Evolutionary conservation across 768 basidiomycete species (phyloP), one percentile per base, ranked within the genome.

Genomic region (Boletus edulis): DNA sequence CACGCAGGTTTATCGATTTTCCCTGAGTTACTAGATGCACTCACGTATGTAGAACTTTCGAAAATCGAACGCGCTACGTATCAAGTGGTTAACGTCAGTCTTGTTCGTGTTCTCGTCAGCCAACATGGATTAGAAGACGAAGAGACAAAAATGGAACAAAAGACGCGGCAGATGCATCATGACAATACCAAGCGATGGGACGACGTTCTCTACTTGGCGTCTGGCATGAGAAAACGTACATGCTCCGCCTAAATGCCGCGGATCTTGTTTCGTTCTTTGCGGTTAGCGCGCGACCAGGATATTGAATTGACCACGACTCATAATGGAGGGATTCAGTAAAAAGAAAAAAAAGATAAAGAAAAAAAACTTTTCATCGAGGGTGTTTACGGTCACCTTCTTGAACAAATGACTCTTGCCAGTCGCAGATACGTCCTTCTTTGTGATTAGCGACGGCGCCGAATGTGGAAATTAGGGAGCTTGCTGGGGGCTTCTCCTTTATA

Each of bases 201-300:
- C 52, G 11, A 14, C 51, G 12, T 53, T 55, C 48, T 27, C 39
- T 9, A 29, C 37, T 46, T 44, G 29, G 41, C 55, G 54, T n/a
- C 53, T 38, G 8, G 29, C 55, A 55, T 63, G 63, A 46, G 53
- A 56, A 47, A 32, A 46, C 24, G 2, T 24, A n/a, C 14, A 40
- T 49, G 31, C 37, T 35, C 52, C 46, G 34, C 20, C 34, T 40
- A 38, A 32, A 51, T 24, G 17, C 39, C 57, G 50, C 54, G 62
- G 59, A 48, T 35, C 49, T 55, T 46, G 40, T 10, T n/a, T 17
- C n/a, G 20, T 45, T 52, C 35, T 31, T 37, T 43, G 27, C 41
- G 27, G 24, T 13, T 51, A 52, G 24, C n/a, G 43, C 29, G 39
- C 17, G 17, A 34, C 41, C 24, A 37, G 14, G 24, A 27, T 18